Base-by-base conservation (phyloP, 2,329 filamentous ascomycete species). In the Colletotrichum sp. region DNA sequence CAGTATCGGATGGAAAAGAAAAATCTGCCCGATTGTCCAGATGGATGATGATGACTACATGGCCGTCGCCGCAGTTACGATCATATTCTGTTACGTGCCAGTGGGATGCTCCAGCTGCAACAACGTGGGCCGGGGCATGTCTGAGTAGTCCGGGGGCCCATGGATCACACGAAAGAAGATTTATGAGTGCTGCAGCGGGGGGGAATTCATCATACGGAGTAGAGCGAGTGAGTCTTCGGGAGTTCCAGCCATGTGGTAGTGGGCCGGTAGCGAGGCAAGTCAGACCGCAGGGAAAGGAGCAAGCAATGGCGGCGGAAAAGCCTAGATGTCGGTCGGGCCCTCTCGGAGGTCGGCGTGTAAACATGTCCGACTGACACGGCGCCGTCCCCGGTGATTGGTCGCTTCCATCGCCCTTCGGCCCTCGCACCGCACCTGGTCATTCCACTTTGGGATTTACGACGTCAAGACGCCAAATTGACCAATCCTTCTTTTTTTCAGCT, bases 321-420 rank as follows among this genome's bases (percentile, higher is more conserved):
- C 58, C 58, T 13, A 62, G 21, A 34, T 13, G 28, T 62, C 58
- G 61, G 61, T 66, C 38, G 43, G 36, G 63, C 18, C 32, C 38
- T 32, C 63, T 73, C 73, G 69, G 73, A 63, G 43, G 69, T 75
- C 73, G 73, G 73, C 38, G 8, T 28, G 32, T 36, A 64, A 73
- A 26, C 36, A 34, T 75, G 73, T 68, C 73, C 73, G 73, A 75
- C 32, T 68, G 28, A 38, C 56, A 26, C 69, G 63, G 62, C 18
- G 69, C 38, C 28, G 69, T 52, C 9, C 26, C 69, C 52, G 56
- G 13, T 73, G 69, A 73, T 73, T 63, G 62, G 56, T n/a, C 4
- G 10, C 3, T 0, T 63, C 18, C n/a, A 52, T 5, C 12, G 7
- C 32, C 30, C 62, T 43, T 73, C 73, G 73, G 69, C 62, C 61